Evolutionary conservation across 345 rosid genomes (phyloP).

Genomic region (Boechera retrofracta): DNA sequence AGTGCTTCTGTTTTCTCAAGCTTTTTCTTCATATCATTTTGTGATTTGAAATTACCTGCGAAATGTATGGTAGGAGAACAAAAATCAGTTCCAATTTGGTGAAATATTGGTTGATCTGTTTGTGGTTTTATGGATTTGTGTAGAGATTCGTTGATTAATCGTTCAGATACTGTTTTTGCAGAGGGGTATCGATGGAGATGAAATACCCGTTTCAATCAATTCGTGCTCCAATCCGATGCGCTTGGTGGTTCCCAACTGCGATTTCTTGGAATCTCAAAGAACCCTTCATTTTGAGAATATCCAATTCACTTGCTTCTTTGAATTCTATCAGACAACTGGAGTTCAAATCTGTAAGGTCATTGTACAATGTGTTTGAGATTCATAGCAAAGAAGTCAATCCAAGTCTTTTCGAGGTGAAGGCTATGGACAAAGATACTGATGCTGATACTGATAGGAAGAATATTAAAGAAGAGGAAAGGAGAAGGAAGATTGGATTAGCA

Average conservation of each 20-base stretch:
- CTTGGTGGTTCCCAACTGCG: slow-evolving; percentile 36
- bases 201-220: slow-evolving; percentile 34
- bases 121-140: neutral
- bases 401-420: slow-evolving; percentile 32
- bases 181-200: slow-evolving; percentile 30
- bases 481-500: slow-evolving; percentile 68
- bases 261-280: slow-evolving; percentile 39
- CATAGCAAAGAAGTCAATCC: slow-evolving; percentile 19
- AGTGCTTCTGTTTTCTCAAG: slow-evolving; percentile 19
- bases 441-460: slow-evolving; percentile 28
- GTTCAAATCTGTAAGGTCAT: slow-evolving; percentile 39
- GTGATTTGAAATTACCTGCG: slow-evolving; percentile 15
- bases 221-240: slow-evolving; percentile 38
- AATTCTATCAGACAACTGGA: slow-evolving; percentile 44
- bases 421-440: slow-evolving; percentile 36
- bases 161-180: neutral
- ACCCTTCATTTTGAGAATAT: slow-evolving; percentile 27
- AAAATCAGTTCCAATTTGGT: neutral
- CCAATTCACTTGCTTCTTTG: slow-evolving; percentile 28
- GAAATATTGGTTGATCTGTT: neutral
- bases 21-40: neutral
- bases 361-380: slow-evolving; percentile 36
- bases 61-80: neutral
- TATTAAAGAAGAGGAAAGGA: slow-evolving; percentile 56
- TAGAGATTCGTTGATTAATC: neutral